A percentile compares a stretch with the other conserved stretches of the same genome.
Conservation (phyloP, 352 stramenopile species). For the Paralagenidium karlingii region DNA sequence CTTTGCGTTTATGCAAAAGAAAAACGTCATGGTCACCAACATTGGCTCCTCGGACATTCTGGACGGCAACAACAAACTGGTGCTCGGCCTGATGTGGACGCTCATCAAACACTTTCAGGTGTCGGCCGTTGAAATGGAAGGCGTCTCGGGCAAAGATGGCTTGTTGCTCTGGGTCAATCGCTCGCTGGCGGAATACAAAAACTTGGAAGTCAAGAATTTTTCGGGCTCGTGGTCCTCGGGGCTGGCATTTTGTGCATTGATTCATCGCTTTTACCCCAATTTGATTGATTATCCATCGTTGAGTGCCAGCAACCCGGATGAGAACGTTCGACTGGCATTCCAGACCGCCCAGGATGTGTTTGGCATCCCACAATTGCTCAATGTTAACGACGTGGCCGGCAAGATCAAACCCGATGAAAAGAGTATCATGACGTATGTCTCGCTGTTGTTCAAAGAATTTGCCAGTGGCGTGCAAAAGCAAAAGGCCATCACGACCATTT, state of each 20-base stretch:
- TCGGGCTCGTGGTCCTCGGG: constrained; percentile 77
- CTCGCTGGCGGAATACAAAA: constrained; percentile 74
- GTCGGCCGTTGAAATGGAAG: constrained; percentile 76
- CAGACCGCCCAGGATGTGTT: constrained; percentile 75
- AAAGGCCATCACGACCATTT: constrained; percentile 81
- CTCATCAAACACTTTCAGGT: constrained; percentile 87
- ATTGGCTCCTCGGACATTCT: constrained; percentile 87
- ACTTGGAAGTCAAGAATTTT: constrained; percentile 82
- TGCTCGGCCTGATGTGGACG: constrained; percentile 88
- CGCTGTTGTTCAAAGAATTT: constrained; percentile 86
- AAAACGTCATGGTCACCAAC: constrained; percentile 85
- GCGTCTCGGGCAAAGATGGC: constrained; percentile 84
- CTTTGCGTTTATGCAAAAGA: constrained; percentile 82
- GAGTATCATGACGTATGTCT: constrained; percentile 88
- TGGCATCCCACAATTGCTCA: constrained; percentile 77
- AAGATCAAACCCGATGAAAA: constrained; percentile 84
- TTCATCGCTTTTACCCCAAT: constrained; percentile 82
- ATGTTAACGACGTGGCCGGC: constrained; percentile 76
- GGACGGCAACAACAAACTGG: constrained; percentile 85
- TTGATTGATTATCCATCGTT: constrained; percentile 74
- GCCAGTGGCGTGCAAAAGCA: constrained; percentile 83
- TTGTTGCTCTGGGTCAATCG: constrained; percentile 85
- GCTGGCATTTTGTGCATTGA: constrained; percentile 84
- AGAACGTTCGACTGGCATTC: constrained; percentile 79
- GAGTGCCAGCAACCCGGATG: constrained; percentile 37